Evolutionary conservation across 192 early-diverging fungal genomes (phyloP), one percentile per base, ranked within the genome.

Genomic region (Endogone sp.): DNA sequence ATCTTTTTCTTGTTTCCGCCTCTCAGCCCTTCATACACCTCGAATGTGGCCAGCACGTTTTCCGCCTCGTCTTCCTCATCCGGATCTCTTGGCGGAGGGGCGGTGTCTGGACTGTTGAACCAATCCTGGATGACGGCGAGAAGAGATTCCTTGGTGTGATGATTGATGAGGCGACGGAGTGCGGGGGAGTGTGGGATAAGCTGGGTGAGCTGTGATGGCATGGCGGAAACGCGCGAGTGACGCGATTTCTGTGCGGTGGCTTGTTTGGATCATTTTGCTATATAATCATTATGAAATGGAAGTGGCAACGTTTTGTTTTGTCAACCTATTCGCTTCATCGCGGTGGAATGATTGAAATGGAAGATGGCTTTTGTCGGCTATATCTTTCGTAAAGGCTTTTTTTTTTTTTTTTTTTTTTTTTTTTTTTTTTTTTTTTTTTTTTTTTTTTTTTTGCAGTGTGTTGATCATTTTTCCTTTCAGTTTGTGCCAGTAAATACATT

Each of bases 141-240:
- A 21, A 82, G 68, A 2, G 72, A 61, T 16, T 75, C 74, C 49
- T 79, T 82, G 23, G 69, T 67, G 63, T 82, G 81, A 29, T 65
- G 65, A 64, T 74, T 76, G 37, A 75, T 28, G 21, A 74, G 37
- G 22, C 75, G 68, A n/a, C 81, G 71, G 11, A 82, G 62, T 21
- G 78, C 37, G 9, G 37, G 37, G 9, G 37, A 49, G 0, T 49
- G 37, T 11, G 37, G 37, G 37, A 49, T 49, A 49, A 49, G 37
- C 6, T 49, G 37, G 37, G 9, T 49, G 37, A 49, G 37, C 37
- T 6, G 37, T 49, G 6, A 16, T 49, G 6, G 16, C 37, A 49
- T 49, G 37, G 37, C 37, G 16, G 37, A 49, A 49, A 16, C 6
- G 37, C 37, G 37, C 16, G 37, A 49, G 37, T 49, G 37, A 49